Evolutionary conservation across 306 rosid genomes (phyloP), one percentile per base, ranked within the genome.

Genomic region (Vigna angularis): DNA sequence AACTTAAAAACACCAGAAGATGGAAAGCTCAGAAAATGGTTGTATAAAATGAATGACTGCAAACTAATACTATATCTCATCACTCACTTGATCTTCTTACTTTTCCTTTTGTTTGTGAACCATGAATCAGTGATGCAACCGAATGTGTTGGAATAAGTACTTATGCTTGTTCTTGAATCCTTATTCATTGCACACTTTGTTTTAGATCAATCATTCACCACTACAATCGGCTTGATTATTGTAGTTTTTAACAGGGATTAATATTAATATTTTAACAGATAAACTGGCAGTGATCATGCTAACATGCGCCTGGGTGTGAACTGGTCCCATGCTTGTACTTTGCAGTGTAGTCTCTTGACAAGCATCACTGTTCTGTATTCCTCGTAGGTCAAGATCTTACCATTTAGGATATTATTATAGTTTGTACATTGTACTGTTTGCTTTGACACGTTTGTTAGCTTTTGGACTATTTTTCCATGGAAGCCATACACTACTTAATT

Each of bases 321-420:
- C 2, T 38, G 59, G 69, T 73, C 13, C 22, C 44, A 44, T 6
- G 52, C 17, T 1, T 78, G 76, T 57, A 69, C 73, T 65, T n/a
- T 52, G 15, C 26, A 36, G 34, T 16, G 53, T 12, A 68, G 81
- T 79, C 65, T 3, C 28, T 71, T 66, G 82, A 79, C 82, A 75
- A 79, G 62, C 45, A 17, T 22, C 79, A 82, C 82, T 72, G 75
- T 71, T 78, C 51, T 36, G 82, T 11, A 71, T 72, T 79, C 52
- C 81, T 52, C 74, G 51, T 77, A 61, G 87, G 85, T 86, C 89
- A 86, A 83, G 75, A 73, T 77, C 82, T 80, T 83, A 74, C 76
- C 72, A 20, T 52, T 55, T 64, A 53, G 78, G 66, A 83, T 73
- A 71, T 76, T 42, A 28, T 78, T 42, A 28, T 78, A 77, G 65